Base-by-base conservation (phyloP, 1,284 basidiomycete species). In the Stygiomarasmius scandens region DNA sequence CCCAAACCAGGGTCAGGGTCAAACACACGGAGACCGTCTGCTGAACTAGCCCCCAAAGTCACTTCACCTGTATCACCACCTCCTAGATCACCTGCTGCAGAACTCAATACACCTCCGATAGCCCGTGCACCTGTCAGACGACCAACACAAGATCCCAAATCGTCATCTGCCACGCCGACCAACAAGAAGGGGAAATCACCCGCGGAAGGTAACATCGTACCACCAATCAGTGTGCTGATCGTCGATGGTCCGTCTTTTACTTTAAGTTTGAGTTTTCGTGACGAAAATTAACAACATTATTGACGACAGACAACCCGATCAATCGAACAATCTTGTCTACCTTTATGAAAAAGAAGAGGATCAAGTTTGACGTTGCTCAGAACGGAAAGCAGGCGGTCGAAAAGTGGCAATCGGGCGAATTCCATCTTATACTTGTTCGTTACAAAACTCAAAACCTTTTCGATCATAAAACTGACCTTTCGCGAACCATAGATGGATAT, bases 321-420 rank as follows among this genome's bases (percentile, higher is more conserved):
- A 99, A 99, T 72, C 95, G 96, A 69, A 95, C 92, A 24, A 98
- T 99, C 71, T 78, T 99, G 58, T 92, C 92, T 36, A 96, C 92
- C 49, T 98, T 98, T 71, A 93, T 99, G 92, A 89, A 86, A 66
- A 93, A 92, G 77, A 98, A 96, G 77, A 93, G 92, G 74, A 97
- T 99, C 73, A 95, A 93, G 71, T 97, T 90, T 75, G 93, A 96
- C 63, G 86, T 96, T 49, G 97, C 97, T 12, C 94, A 91, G 70
- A 95, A 99, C 71, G 97, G 97, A 36, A 85, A 89, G 61, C 96
- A 99, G 74, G 97, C 97, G 0, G 93, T 99, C 9, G 85, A 95
- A 63, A 98, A 98, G 72, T 99, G 97, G 96, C 84, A 85, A 61
- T 91, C 86, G 9, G 97, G 97, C 10, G 88, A 84, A 45, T 99